A percentile compares a stretch with the other conserved stretches of the same genome.
These are phyloP conservation scores for Penicillium sp. DNA, from an alignment of 2,329 filamentous ascomycete species.

Conservation along the genomic window DNA sequence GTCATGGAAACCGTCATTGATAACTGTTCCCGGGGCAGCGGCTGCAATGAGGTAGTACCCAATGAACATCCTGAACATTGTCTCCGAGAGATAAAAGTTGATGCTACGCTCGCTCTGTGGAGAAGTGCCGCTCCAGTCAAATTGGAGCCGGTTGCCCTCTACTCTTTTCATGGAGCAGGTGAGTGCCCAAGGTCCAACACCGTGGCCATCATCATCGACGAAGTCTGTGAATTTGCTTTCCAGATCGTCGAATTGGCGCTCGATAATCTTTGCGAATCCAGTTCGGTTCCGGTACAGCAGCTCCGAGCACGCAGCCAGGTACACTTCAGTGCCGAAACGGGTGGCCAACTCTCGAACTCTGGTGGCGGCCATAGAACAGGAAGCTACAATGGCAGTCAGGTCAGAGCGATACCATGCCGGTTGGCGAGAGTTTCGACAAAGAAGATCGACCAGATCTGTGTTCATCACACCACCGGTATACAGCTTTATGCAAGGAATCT, in stretches of 20 bases:
- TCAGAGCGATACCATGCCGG: conserved; percentile 51
- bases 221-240: conserved; percentile 48
- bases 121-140: conserved; percentile 50
- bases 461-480: conserved; percentile 47
- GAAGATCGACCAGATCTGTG: conserved; percentile 42
- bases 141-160: conserved; percentile 41
- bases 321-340: conserved; percentile 45
- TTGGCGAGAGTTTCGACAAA: conserved; percentile 49
- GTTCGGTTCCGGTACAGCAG: conserved; percentile 44
- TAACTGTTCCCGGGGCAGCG: conserved; percentile 47
- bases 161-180: conserved; percentile 47
- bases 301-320: conserved; percentile 46
- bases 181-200: conserved; percentile 46
- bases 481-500: conserved; percentile 50
- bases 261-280: conserved; percentile 47
- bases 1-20: conserved; percentile 53
- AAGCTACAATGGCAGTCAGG: conserved; percentile 46
- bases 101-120: conserved; percentile 47
- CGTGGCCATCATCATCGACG: conserved; percentile 49
- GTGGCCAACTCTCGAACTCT: conserved; percentile 47
- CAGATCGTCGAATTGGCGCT: conserved; percentile 44
- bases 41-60: conserved; percentile 48
- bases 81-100: conserved; percentile 50
- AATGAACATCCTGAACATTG: conserved; percentile 54
- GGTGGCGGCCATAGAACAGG: conserved; percentile 45